A percentile compares a stretch with the other conserved stretches of the same genome.
Conservation (phyloP, 140 eudicot species). For the Bidens hawaiensis region DNA sequence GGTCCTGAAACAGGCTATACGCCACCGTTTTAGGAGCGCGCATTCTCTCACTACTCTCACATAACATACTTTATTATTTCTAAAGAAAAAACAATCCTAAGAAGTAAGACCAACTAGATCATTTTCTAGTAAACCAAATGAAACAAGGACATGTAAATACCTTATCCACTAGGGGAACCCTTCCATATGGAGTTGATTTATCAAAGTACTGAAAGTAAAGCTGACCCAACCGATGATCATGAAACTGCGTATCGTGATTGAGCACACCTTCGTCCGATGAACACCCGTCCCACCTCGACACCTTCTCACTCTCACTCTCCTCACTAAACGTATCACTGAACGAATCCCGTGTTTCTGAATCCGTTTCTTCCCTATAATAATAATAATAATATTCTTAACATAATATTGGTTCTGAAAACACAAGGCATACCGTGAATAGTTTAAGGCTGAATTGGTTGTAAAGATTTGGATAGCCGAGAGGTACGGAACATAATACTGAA, state of each 20-base stretch:
- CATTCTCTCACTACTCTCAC: too few species aligned
- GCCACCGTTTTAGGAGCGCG: too few species aligned
- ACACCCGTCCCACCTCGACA: slow-evolving; percentile 89
- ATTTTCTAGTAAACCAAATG: too few species aligned
- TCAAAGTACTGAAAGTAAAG: slow-evolving; percentile 82
- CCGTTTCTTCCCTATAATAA: slow-evolving; percentile 71
- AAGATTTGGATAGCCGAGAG: slow-evolving; percentile 94
- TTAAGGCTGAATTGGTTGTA: slow-evolving; percentile 65
- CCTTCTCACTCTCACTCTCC: slow-evolving; percentile 89
- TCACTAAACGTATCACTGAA: slow-evolving; percentile 88
- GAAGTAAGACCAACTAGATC: too few species aligned
- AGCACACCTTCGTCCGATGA: slow-evolving; percentile 80
- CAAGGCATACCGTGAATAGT: slow-evolving; percentile 46
- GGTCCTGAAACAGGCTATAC: too few species aligned
- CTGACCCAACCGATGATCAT: slow-evolving; percentile 68
- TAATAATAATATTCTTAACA: too few species aligned
- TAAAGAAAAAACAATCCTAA: too few species aligned
- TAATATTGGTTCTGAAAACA: neutral
- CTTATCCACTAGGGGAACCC: slow-evolving; percentile 97
- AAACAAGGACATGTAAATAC: too few species aligned
- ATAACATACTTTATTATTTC: too few species aligned
- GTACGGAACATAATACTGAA: slow-evolving; percentile 88
- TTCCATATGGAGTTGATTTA: slow-evolving; percentile 83
- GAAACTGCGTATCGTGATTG: slow-evolving; percentile 59
- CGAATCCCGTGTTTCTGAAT: slow-evolving; percentile 87